phyloP scores from a whole-genome alignment of 1,139 yeast genomes.

The Kodamaea alishanica region DNA sequence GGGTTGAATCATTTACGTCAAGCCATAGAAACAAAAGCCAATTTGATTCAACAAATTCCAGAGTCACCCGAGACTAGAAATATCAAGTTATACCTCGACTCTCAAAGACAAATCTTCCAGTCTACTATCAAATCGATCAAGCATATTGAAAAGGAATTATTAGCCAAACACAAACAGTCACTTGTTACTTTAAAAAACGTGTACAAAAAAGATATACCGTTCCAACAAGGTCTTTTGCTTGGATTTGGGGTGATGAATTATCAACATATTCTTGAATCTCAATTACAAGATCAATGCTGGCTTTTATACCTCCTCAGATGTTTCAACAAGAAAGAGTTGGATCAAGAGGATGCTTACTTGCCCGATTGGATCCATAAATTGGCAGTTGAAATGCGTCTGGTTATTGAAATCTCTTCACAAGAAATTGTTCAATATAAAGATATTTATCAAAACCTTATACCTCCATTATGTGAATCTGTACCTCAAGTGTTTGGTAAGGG shows the following conservation, averaged over 20 bases:
- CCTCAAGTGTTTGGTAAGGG: slow-evolving; percentile 64
- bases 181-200: slow-evolving; percentile 53
- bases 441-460: slow-evolving; percentile 54
- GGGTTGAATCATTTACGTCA: slow-evolving; percentile 55
- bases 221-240: slow-evolving; percentile 53
- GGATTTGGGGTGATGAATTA: slow-evolving; percentile 55
- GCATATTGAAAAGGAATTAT: slow-evolving; percentile 46
- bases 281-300: slow-evolving; percentile 57
- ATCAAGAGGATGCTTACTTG: slow-evolving; percentile 28
- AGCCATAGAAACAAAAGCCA: slow-evolving; percentile 48
- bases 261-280: slow-evolving; percentile 46
- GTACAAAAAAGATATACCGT: slow-evolving; percentile 51
- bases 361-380: slow-evolving; percentile 52
- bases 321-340: slow-evolving; percentile 43
- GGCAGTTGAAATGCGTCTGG: slow-evolving; percentile 39
- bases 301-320: slow-evolving; percentile 62
- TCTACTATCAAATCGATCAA: slow-evolving; percentile 46
- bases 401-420: slow-evolving; percentile 37
- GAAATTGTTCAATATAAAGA: slow-evolving; percentile 56
- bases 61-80: slow-evolving; percentile 14
- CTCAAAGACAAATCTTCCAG: slow-evolving; percentile 49
- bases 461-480: slow-evolving; percentile 47
- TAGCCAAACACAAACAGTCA: slow-evolving; percentile 41
- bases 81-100: slow-evolving; percentile 19
- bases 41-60: slow-evolving; percentile 25